A percentile compares a stretch with the other conserved stretches of the same genome.
Evolutionary conservation across 2,329 filamentous ascomycete species (phyloP).

Genomic region (Colletotrichum trifolii): DNA sequence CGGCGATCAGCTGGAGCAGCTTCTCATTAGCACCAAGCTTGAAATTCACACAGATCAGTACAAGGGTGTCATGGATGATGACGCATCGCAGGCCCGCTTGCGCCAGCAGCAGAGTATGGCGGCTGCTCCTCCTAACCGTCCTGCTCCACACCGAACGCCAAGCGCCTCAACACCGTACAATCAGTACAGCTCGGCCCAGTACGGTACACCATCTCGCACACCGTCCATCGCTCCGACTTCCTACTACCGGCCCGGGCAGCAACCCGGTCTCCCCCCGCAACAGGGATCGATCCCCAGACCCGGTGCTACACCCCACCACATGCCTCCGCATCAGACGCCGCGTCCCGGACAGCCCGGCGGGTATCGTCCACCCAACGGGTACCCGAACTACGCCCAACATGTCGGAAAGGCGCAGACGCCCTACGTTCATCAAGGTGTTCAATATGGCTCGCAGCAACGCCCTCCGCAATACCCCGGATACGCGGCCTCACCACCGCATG

Average conservation of each 20-base stretch:
- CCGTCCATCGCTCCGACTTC: constrained; percentile 56
- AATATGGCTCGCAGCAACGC: constrained; percentile 60
- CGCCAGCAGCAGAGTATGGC: constrained; percentile 49
- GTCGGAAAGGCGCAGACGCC: constrained; percentile 63
- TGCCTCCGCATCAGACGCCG: constrained; percentile 45
- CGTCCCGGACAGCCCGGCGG: constrained; percentile 44
- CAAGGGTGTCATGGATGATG: constrained; percentile 85
- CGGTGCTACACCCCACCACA: constrained; percentile 38
- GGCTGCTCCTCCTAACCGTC: constrained; percentile 39
- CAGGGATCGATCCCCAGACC: constrained; percentile 44
- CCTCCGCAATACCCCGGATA: constrained; percentile 54
- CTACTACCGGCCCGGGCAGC: constrained; percentile 55
- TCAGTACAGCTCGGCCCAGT: constrained; percentile 58
- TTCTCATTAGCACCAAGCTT: constrained; percentile 84
- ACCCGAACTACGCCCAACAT: constrained; percentile 60
- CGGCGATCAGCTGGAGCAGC: constrained; percentile 83
- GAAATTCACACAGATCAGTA: constrained; percentile 79
- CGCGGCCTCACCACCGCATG: constrained; percentile 49
- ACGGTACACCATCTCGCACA: constrained; percentile 58
- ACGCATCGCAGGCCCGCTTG: constrained; percentile 67
- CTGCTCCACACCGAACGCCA: constrained; percentile 52
- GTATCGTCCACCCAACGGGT: constrained; percentile 62
- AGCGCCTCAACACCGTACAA: constrained; percentile 53
- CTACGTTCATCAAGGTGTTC: constrained; percentile 63
- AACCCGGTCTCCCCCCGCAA: constrained; percentile 54